Evolutionary conservation across 345 rosid species (phyloP), one percentile per base, ranked within the genome.

Genomic region (Citrus sinensis): DNA sequence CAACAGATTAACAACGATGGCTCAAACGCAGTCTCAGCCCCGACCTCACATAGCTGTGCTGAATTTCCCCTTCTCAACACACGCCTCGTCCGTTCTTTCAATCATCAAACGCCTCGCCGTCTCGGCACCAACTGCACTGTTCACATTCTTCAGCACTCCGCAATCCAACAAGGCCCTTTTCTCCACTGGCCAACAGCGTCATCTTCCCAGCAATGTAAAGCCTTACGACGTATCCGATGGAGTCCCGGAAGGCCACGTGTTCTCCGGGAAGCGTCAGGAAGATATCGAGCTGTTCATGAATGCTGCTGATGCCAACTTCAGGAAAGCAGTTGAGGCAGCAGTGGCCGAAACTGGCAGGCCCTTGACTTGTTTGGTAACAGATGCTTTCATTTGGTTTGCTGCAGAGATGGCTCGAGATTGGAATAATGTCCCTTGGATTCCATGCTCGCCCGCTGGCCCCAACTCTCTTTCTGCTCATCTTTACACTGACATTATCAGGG

Each of bases 21-120:
- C n/a, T 9, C 22, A 65, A 3, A 7, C 29, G 25, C 19, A 42
- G 3, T 19, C 11, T 49, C 66, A 32, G 74, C 68, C 14, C 1
- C 20, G 16, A 39, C 51, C 80, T 55, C 90, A 87, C 35, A 82
- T 85, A 1, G 92, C 82, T 0, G 84, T 82, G 58, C 71, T 89
- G 2, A 82, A 88, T 20, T 87, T 89, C 77, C 92, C 92, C 16
- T 84, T 85, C 74, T 25, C 81, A 67, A 61, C 85, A 71, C 90
- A 89, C 22, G 86, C 85, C 0, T 82, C 82, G 25, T 76, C 87
- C 9, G 84, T 89, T 66, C 84, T 87, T 42, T 59, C 85, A 72
- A 29, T 86, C 64, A 17, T 78, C 75, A 69, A 35, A 78, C 75
- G 71, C 78, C 85, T 89, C 2, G 87, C 89, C 37, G 2, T 75